These are phyloP conservation scores for Aspergillus pseudoterreus DNA, from an alignment of 2,329 filamentous ascomycete genomes.

Conservation along the genomic window DNA sequence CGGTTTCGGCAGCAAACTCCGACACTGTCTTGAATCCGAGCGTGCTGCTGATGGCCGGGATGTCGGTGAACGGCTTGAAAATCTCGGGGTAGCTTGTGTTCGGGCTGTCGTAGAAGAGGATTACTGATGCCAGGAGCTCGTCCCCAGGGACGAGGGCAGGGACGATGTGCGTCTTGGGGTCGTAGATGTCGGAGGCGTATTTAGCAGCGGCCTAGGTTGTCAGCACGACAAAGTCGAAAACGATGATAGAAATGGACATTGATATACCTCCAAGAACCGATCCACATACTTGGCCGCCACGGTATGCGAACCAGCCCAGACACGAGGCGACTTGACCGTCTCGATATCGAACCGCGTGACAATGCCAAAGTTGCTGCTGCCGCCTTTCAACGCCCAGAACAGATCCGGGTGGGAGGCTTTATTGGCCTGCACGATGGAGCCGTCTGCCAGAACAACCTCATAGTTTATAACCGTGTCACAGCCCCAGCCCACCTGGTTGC, in stretches of 20 bases:
- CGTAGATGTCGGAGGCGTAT: conserved; percentile 26
- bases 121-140: conserved; percentile 29
- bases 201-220: conserved; percentile 21
- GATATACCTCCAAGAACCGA: conserved; percentile 20
- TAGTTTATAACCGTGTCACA: conserved; percentile 30
- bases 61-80: conserved; percentile 35
- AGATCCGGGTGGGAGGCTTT: conserved; percentile 29
- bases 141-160: conserved; percentile 26
- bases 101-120: conserved; percentile 37
- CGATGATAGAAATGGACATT: not conserved
- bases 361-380: conserved; percentile 42
- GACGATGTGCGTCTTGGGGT: conserved; percentile 28
- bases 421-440: conserved; percentile 35
- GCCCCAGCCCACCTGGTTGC: conserved; percentile 25
- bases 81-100: conserved; percentile 27
- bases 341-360: conserved; percentile 41
- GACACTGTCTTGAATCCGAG: conserved; percentile 33
- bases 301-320: conserved; percentile 33
- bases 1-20: conserved; percentile 32
- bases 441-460: conserved; percentile 37
- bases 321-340: conserved; percentile 24
- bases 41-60: conserved; percentile 31
- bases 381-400: conserved; percentile 41
- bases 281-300: conserved; percentile 23
- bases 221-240: not conserved